Evolutionary conservation across 352 stramenopile species (phyloP).

Genomic region (Pythium plurisporium): DNA sequence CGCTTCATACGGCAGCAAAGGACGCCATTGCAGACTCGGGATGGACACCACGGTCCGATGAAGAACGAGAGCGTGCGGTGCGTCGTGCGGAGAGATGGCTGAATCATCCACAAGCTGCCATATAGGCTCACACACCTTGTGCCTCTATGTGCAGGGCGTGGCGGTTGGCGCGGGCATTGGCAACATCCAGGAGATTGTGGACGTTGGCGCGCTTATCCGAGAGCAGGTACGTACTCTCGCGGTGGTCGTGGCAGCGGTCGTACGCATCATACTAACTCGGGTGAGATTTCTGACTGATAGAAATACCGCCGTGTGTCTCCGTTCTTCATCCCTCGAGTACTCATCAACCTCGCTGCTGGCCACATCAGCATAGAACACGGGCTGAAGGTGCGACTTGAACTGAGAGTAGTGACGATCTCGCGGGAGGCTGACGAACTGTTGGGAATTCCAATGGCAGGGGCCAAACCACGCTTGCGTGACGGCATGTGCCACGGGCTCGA

Average conservation of each 20-base stretch:
- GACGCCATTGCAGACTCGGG: constrained; percentile 79
- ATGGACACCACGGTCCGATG: constrained; percentile 56
- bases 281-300: constrained; percentile 16
- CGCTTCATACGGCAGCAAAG: constrained; percentile 31
- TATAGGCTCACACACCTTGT: neutral
- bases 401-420: too few species aligned
- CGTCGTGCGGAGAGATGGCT: too few species aligned
- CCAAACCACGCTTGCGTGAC: constrained; percentile 97
- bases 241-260: too few species aligned
- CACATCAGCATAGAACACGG: constrained; percentile 90
- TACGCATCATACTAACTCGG: neutral
- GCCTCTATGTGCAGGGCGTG: constrained; percentile 46
- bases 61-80: constrained; percentile 64
- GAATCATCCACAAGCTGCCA: neutral
- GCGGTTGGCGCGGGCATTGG: constrained; percentile 82
- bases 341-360: constrained; percentile 92
- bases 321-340: constrained; percentile 92
- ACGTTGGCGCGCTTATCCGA: constrained; percentile 57
- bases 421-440: too few species aligned
- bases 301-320: constrained; percentile 89
- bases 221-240: constrained; percentile 59
- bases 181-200: constrained; percentile 83
- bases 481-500: constrained; percentile 95
- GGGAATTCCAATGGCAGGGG: too few species aligned
- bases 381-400: too few species aligned